Percentiles rank a stretch among this genome's conserved stretches.
phyloP scores from a whole-genome alignment of 306 rosid genomes.

The Vicia villosa region DNA sequence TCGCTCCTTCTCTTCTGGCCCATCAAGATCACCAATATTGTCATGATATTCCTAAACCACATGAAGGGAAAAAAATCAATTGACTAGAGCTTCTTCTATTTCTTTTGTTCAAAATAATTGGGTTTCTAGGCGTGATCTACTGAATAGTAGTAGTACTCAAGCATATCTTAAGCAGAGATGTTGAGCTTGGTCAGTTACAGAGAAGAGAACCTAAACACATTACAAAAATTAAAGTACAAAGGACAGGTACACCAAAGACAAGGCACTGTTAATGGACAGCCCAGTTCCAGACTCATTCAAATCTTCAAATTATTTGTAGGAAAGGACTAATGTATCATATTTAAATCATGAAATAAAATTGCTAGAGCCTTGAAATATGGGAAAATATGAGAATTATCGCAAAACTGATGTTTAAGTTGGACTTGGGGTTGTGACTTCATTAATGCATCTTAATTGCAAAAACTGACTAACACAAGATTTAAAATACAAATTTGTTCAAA shows the following conservation, averaged over 20 bases:
- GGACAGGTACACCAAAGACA: background rate
- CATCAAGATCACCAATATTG: slow-evolving; percentile 90
- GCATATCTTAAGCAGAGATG: background rate
- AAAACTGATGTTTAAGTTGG: slow-evolving; percentile 15
- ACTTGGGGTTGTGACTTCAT: background rate
- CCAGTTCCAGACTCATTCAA: background rate
- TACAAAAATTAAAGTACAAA: background rate
- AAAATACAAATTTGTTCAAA: slow-evolving; percentile 3
- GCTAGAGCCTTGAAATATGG: slow-evolving; percentile 3
- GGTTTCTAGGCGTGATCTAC: background rate
- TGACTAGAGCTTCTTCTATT: background rate
- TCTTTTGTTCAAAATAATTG: slow-evolving; percentile 8
- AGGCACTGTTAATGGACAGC: slow-evolving; percentile 5
- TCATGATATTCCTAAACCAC: slow-evolving; percentile 79
- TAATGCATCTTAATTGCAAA: slow-evolving; percentile 5
- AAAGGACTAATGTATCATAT: background rate
- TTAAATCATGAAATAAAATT: slow-evolving; percentile 16
- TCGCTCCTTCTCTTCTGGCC: slow-evolving; percentile 90
- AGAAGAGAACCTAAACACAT: slow-evolving; percentile 8
- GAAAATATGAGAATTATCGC: slow-evolving; percentile 10
- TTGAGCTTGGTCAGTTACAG: background rate
- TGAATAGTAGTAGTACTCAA: slow-evolving; percentile 12
- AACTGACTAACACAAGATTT: slow-evolving; percentile 23
- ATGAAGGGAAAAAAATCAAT: slow-evolving; percentile 4
- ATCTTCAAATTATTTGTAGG: background rate